Conservation (phyloP, 306 rosid species). For the Vicia faba region DNA sequence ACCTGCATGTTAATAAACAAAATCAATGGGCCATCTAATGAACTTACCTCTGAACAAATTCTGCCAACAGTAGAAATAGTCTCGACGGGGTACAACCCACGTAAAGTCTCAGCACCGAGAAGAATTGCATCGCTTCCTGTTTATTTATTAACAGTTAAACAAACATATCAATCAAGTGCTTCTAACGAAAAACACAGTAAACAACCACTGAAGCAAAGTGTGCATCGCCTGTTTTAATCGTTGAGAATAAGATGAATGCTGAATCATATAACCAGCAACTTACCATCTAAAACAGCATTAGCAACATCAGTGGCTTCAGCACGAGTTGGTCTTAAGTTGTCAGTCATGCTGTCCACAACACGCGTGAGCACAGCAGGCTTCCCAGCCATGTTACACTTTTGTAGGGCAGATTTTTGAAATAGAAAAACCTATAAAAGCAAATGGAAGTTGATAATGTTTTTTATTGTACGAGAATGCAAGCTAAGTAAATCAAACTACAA, state of each 20-base stretch:
- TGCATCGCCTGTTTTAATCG: background rate
- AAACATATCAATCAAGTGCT: constrained; percentile 1
- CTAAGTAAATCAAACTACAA: constrained; percentile 24
- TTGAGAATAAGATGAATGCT: background rate
- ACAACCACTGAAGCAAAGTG: background rate
- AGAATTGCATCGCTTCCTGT: constrained; percentile 98
- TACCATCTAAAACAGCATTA: constrained; percentile 98
- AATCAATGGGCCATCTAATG: constrained; percentile 8
- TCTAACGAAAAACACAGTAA: constrained; percentile 28
- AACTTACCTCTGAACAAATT: constrained; percentile 90
- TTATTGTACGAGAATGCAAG: constrained; percentile 3
- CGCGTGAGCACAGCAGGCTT: constrained; percentile 99
- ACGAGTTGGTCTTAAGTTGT: constrained; percentile 98
- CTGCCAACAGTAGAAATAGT: constrained; percentile 91
- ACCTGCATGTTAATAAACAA: constrained; percentile 3
- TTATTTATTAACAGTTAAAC: constrained; percentile 36
- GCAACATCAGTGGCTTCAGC: constrained; percentile 99
- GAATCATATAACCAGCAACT: constrained; percentile 30
- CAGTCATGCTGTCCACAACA: constrained; percentile 98
- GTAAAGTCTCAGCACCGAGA: constrained; percentile 96
- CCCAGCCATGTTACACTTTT: constrained; percentile 99
- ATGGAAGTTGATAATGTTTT: constrained; percentile 20
- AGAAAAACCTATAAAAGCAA: constrained; percentile 73
- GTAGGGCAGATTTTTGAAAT: constrained; percentile 94
- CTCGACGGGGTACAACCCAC: constrained; percentile 93